Evolutionary conservation across 139 green algal species (phyloP), one percentile per base, ranked within the genome.

Genomic region (Asterochloris erici): DNA sequence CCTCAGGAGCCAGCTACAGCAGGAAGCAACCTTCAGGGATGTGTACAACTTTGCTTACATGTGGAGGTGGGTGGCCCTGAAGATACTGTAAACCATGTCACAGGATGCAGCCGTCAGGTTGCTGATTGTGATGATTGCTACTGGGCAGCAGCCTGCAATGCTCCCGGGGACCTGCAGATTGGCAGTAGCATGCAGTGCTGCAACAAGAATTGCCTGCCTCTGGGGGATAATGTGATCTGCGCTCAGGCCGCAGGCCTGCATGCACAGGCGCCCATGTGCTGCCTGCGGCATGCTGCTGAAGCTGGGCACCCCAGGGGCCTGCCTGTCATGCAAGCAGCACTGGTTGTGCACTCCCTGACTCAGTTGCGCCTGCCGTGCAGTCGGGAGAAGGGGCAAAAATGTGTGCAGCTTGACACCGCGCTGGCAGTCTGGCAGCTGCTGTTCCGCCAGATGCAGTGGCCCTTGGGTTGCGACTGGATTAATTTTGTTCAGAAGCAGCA

Each of bases 301-400:
- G 38, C 38, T n/a, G n/a, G n/a, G n/a, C n/a, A n/a, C n/a, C n/a
- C n/a, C n/a, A n/a, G n/a, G n/a, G n/a, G n/a, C n/a, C n/a, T n/a
- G n/a, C n/a, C n/a, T n/a, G n/a, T n/a, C n/a, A n/a, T n/a, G n/a
- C n/a, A n/a, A n/a, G n/a, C n/a, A n/a, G n/a, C n/a, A n/a, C n/a
- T n/a, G n/a, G n/a, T n/a, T n/a, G n/a, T n/a, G n/a, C n/a, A n/a
- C n/a, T n/a, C n/a, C n/a, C 64, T 28, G 79, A 47, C 16, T 83
- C 27, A 19, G 21, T 29, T 74, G 60, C 79, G 83, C 38, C 38
- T 54, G 38, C 38, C 38, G 38, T 54, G 38, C 38, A 54, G 74
- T 88, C 73, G 92, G 68, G 92, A 99, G 90, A 97, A 97, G 74
- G 95, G 95, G 12, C 93, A 98, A 82, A 99, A 98, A 88, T 98